These are phyloP conservation scores for Wickerhamomyces hampshirensis DNA, from an alignment of 805 yeast genomes.

Conservation along the genomic window DNA sequence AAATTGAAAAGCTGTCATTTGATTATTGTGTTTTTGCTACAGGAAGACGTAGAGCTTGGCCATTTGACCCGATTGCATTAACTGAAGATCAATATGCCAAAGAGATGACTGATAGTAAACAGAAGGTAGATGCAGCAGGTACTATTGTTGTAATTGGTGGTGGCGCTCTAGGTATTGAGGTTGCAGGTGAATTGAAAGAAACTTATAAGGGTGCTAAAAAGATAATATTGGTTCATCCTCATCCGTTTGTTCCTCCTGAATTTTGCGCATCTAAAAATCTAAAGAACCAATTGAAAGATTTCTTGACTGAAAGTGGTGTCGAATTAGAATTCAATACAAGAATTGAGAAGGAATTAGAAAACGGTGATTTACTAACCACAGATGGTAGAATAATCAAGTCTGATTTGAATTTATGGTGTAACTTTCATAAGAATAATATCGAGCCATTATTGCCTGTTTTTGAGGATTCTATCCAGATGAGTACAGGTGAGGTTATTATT, in stretches of 20 bases:
- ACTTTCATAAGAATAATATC: conserved; percentile 30
- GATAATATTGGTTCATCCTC: conserved; percentile 39
- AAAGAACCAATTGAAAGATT: conserved; percentile 11
- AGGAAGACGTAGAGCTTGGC: conserved; percentile 51
- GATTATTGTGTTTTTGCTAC: conserved; percentile 45
- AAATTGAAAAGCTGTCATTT: conserved; percentile 28
- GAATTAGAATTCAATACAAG: conserved; percentile 28
- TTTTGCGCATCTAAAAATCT: conserved; percentile 21
- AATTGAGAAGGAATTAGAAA: conserved; percentile 24
- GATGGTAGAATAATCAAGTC: conserved; percentile 25
- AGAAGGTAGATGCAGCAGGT: conserved; percentile 30
- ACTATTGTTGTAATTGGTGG: conserved; percentile 45
- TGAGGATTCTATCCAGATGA: conserved; percentile 20
- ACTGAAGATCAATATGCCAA: conserved; percentile 31
- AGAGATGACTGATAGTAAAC: conserved; percentile 37
- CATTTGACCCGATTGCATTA: conserved; percentile 45
- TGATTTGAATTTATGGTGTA: conserved; percentile 35
- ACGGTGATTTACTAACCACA: conserved; percentile 22
- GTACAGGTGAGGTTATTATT: conserved; percentile 21
- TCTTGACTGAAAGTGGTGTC: conserved; percentile 20
- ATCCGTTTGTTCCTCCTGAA: conserved; percentile 37
- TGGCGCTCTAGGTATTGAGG: conserved; percentile 49
- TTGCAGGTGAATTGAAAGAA: conserved; percentile 42
- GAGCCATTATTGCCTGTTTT: conserved; percentile 23
- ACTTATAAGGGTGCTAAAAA: conserved; percentile 30